Base-by-base conservation (phyloP, 345 rosid species). In the Gossypium bickii region DNA sequence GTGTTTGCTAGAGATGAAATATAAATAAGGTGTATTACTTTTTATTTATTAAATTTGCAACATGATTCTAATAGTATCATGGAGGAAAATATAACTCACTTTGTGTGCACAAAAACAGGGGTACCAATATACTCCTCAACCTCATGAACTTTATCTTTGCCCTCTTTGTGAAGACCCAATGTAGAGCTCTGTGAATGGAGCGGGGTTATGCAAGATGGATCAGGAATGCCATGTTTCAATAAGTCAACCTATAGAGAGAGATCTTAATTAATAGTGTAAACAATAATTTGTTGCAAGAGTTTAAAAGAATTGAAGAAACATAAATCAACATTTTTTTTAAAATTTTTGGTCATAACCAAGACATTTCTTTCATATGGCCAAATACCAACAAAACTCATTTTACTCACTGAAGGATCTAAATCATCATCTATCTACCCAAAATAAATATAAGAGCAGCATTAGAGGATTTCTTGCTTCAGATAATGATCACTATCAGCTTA, bases 151-250 rank as follows among this genome's bases (percentile, higher is more conserved):
- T 84, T 86, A 59, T 89, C 92, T 73, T 80, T 83, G 62, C 38
- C 80, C 71, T 84, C 97, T 68, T 80, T 86, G 68, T 90, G 90
- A 78, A 82, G 66, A 70, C 80, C 92, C 61, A 43, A 18, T 67
- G 63, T 84, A 63, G 88, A 78, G 80, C 82, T 81, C 64, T 80
- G 88, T 12, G 81, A 66, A 70, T 89, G 89, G 41, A 82, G 65
- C 49, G 83, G 63, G 38, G 81, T 69, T 34, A 86, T 72, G 24
- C 81, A 85, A 83, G 93, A 92, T 38, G 93, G 97, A 84, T 92
- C 97, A 48, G 95, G 90, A 76, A 92, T 89, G 69, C 90, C 87
- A 81, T 90, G 93, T 75, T 92, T 92, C 84, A 92, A 76, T 83
- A 90, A 81, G 86, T 89, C 97, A 71, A 92, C 95, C 97, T 92